Conservation (phyloP, 192 early-diverging fungal genomes). For the Backusella psychrophila region DNA sequence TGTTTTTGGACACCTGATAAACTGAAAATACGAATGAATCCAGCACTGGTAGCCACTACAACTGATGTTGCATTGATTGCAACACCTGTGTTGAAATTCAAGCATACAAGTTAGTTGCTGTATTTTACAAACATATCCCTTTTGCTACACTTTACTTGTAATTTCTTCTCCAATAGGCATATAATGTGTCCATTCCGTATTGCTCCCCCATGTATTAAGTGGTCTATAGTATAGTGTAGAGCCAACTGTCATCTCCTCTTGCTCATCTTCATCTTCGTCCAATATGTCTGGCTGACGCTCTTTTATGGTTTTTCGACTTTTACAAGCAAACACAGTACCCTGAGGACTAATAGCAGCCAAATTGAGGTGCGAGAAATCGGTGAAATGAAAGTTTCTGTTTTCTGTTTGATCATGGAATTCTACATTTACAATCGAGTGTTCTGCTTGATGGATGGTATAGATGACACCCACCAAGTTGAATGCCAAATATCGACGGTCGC, state of each 20-base stretch:
- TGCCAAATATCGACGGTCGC: constrained; percentile 64
- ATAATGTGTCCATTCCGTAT: constrained; percentile 74
- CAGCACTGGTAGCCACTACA: constrained; percentile 70
- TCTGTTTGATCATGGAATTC: constrained; percentile 86
- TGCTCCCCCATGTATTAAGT: constrained; percentile 65
- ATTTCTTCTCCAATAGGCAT: constrained; percentile 70
- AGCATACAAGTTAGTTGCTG: neutral
- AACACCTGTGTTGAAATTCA: constrained; percentile 30
- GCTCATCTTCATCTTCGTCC: neutral
- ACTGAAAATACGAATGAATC: constrained; percentile 79
- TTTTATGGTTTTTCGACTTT: constrained; percentile 15
- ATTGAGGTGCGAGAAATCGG: constrained; percentile 73
- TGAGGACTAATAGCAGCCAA: constrained; percentile 71
- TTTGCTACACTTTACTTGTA: constrained; percentile 20
- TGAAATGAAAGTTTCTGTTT: constrained; percentile 77
- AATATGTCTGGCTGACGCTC: constrained; percentile 2
- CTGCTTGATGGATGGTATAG: constrained; percentile 64
- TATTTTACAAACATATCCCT: neutral
- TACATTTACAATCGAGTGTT: constrained; percentile 78
- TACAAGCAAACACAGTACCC: constrained; percentile 76
- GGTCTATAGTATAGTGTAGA: constrained; percentile 73
- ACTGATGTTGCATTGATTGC: constrained; percentile 67
- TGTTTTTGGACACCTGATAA: constrained; percentile 76
- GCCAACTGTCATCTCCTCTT: constrained; percentile 20
- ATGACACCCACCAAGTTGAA: constrained; percentile 88